Percentiles rank a stretch among this genome's conserved stretches.
Evolutionary conservation across 1,284 basidiomycete genomes (phyloP).

Genomic region (Irpex lacteus): DNA sequence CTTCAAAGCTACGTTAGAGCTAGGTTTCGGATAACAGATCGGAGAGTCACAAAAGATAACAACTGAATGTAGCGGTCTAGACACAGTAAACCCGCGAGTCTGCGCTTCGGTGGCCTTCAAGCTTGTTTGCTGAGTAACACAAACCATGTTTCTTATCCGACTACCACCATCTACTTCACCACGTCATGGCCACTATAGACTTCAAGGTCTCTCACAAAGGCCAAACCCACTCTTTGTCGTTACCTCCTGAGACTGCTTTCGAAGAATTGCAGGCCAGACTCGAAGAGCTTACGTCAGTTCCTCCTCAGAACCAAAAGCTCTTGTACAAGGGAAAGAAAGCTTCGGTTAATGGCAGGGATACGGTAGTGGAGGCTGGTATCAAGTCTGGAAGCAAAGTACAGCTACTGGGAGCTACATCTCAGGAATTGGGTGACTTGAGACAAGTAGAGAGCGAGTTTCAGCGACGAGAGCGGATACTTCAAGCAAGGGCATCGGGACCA

Average conservation of each 20-base stretch:
- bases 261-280: constrained; percentile 45
- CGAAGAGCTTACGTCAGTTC: constrained; percentile 63
- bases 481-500: constrained; percentile 53
- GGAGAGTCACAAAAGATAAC: too few species aligned
- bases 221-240: constrained; percentile 38
- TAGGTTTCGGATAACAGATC: too few species aligned
- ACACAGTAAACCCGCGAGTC: too few species aligned
- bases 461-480: constrained; percentile 53
- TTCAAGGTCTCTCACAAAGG: constrained; percentile 47
- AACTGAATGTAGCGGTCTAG: too few species aligned
- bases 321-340: constrained; percentile 67
- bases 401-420: constrained; percentile 59
- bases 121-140: background rate
- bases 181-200: constrained; percentile 12
- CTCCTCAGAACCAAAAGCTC: constrained; percentile 63
- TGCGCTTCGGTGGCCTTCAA: too few species aligned
- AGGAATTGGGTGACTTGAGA: constrained; percentile 54
- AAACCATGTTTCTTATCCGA: background rate
- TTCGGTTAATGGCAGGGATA: constrained; percentile 30
- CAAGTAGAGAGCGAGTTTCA: constrained; percentile 55
- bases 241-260: constrained; percentile 46
- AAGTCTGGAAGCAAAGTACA: constrained; percentile 64
- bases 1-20: too few species aligned
- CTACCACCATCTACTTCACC: background rate
- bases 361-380: constrained; percentile 51